phyloP scores from a whole-genome alignment of 768 basidiomycete species.

The Tricholoma sp. region DNA sequence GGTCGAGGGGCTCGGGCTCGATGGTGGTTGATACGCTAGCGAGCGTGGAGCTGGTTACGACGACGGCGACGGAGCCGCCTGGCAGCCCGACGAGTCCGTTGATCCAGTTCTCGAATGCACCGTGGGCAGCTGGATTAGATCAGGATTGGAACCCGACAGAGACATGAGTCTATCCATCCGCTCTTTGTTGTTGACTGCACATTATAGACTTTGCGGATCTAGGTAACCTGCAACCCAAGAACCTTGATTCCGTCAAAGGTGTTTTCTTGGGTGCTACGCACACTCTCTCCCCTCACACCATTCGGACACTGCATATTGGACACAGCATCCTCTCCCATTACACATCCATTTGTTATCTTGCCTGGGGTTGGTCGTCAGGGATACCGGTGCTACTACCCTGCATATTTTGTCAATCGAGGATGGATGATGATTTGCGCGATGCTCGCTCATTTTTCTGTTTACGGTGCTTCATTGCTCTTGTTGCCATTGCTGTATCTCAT shows the following conservation, averaged over 20 bases:
- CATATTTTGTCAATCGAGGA: not conserved
- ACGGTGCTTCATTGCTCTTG: not conserved
- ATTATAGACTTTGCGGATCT: not conserved
- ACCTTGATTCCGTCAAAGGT: not conserved
- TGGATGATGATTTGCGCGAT: not conserved
- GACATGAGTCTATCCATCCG: not conserved
- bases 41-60: not conserved
- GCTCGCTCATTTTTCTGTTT: not conserved
- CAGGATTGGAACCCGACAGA: slow-evolving; percentile 32
- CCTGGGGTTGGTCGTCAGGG: not conserved
- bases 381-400: not conserved
- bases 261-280: not conserved
- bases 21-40: not conserved
- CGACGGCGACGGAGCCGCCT: slow-evolving; percentile 14
- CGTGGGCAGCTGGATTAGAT: slow-evolving; percentile 38
- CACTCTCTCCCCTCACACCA: not conserved
- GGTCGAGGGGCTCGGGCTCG: slow-evolving; percentile 6
- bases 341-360: slow-evolving; percentile 1
- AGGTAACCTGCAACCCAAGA: not conserved
- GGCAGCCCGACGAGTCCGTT: slow-evolving; percentile 24
- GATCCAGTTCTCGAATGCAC: slow-evolving; percentile 23
- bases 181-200: not conserved
- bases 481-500: slow-evolving; percentile 1
- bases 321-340: not conserved
- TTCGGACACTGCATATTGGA: not conserved